Evolutionary conservation across 345 rosid species (phyloP).

Genomic region (Lepidium aucheri): DNA sequence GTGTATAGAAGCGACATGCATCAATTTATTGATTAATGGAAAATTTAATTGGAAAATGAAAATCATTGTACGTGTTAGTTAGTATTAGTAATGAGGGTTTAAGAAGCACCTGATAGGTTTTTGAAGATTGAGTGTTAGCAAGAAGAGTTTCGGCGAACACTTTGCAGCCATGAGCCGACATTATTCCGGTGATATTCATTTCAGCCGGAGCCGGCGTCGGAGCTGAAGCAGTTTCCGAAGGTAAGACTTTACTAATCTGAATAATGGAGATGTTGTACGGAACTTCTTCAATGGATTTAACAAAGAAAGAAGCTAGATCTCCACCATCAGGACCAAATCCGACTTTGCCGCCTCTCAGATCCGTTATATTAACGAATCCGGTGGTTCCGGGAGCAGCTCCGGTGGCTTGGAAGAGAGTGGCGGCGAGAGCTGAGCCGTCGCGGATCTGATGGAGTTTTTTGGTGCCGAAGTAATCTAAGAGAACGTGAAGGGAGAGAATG

Average conservation of each 20-base stretch:
- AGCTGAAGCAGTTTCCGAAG: conserved; percentile 69
- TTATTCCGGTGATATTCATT: conserved; percentile 61
- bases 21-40: not conserved
- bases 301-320: conserved; percentile 38
- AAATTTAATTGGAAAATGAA: not conserved
- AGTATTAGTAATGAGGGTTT: not conserved
- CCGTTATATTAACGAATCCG: conserved; percentile 91
- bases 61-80: not conserved
- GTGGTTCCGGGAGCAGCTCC: conserved; percentile 74
- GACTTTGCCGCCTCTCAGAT: conserved; percentile 77
- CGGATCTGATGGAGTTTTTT: conserved; percentile 91
- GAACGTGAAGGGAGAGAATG: conserved; percentile 87
- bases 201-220: conserved; percentile 72
- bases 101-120: conserved; percentile 53
- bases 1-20: conserved; percentile 9
- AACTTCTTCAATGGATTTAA: conserved; percentile 69
- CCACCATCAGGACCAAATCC: conserved; percentile 68
- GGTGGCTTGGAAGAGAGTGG: conserved; percentile 89
- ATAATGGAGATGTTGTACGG: conserved; percentile 86
- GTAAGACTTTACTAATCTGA: conserved; percentile 71
- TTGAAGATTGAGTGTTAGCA: conserved; percentile 48
- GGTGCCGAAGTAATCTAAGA: conserved; percentile 87
- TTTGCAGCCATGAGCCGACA: conserved; percentile 92
- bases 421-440: conserved; percentile 75
- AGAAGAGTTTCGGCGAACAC: conserved; percentile 70